Conservation (phyloP, 495 filamentous ascomycete genomes). For the Immersiella caudata region DNA sequence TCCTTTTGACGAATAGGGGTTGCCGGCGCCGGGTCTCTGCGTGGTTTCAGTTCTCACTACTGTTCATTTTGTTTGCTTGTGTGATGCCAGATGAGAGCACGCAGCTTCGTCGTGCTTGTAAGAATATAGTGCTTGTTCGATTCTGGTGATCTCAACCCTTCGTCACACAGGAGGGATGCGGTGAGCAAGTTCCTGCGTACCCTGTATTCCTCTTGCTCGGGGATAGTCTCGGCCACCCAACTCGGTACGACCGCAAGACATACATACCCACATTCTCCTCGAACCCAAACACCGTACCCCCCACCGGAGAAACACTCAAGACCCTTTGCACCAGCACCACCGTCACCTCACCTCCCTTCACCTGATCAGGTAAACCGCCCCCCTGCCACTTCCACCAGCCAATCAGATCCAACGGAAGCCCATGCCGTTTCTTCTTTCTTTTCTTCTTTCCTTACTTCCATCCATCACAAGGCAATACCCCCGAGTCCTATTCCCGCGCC, state of each 20-base stretch:
- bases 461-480: neutral
- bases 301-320: no score
- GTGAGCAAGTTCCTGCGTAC: no score
- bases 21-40: neutral
- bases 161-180: no score
- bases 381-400: neutral
- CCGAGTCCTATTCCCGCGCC: neutral
- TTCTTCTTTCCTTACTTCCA: neutral
- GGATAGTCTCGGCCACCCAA: no score
- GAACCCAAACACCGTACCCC: no score
- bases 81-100: neutral
- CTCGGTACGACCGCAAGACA: no score
- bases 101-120: neutral
- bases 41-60: neutral
- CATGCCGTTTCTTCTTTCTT: neutral
- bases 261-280: no score
- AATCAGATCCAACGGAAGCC: neutral
- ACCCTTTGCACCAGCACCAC: neutral
- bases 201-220: no score
- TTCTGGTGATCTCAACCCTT: neutral
- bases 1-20: neutral
- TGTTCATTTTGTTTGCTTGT: neutral
- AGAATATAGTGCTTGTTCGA: neutral
- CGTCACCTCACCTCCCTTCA: neutral
- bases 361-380: neutral